Base-by-base conservation (phyloP, 768 basidiomycete genomes). In the Serpula lacrymans region DNA sequence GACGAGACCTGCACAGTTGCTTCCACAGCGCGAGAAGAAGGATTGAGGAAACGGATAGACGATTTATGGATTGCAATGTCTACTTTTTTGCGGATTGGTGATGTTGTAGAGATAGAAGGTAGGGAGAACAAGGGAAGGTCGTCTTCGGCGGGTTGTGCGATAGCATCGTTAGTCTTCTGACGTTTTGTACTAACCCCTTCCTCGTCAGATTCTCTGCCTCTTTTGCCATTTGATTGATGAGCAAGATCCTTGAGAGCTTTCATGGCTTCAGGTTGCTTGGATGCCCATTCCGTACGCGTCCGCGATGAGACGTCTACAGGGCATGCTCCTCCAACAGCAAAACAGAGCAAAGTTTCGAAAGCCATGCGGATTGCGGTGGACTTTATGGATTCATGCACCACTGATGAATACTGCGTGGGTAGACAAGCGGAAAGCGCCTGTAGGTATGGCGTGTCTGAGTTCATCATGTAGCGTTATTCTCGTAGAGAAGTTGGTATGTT, bases 11-110 rank as follows among this genome's bases (percentile, higher is more conserved):
- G 71, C 32, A 82, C 61, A 11, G 65, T 67, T 0, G 72, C 64
- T 50, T 83, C 81, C 6, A 74, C 43, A 11, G 61, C 64, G 34
- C 70, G 67, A 1, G 80, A 72, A 1, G 64, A 52, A 0, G 79
- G 66, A 55, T 82, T 69, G 3, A 67, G 62, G 51, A 88, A 71
- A 5, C 65, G 67, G 41, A 88, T 66, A 5, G 75, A 64, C 14
- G 64, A 58, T 16, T 65, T 51, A 51, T 79, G 70, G 27, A 85
- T 61, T 3, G 74, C 73, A 50, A 88, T 71, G 51, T 88, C 77
- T 27, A 83, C 74, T 47, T 86, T 88, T 64, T 84, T 87, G 37
- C 88, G 80, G 37, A 88, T 59, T 9, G 87, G 87, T 0, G 86
- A 78, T 9, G 82, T 78, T n/a, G 73, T 67, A 21, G 85, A 87